Evolutionary conservation across 2,329 filamentous ascomycete genomes (phyloP).

Genomic region (Alternaria infectoria): DNA sequence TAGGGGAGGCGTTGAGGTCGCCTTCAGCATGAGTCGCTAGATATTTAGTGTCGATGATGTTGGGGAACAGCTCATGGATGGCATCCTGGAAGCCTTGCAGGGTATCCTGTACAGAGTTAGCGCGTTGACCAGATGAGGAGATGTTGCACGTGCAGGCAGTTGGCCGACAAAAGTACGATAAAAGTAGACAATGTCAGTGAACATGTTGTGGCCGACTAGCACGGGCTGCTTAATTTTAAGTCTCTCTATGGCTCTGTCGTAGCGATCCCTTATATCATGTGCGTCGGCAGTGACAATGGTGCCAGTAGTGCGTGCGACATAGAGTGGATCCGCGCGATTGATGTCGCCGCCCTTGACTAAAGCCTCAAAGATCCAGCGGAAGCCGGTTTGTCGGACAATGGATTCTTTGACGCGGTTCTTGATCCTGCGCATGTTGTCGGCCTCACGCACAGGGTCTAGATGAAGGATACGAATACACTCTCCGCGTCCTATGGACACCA

Average conservation of each 20-base stretch:
- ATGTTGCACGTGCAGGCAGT: conserved; percentile 52
- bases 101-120: conserved; percentile 33
- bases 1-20: conserved; percentile 57
- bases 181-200: conserved; percentile 69
- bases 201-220: conserved; percentile 69
- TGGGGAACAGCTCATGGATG: conserved; percentile 62
- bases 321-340: conserved; percentile 42
- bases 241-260: conserved; percentile 49
- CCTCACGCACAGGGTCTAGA: conserved; percentile 53
- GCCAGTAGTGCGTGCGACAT: conserved; percentile 47
- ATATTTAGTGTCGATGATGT: conserved; percentile 68
- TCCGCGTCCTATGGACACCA: conserved; percentile 51
- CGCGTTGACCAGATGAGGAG: neutral
- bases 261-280: conserved; percentile 45
- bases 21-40: conserved; percentile 64
- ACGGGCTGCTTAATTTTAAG: conserved; percentile 57
- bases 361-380: conserved; percentile 59
- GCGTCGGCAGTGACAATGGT: conserved; percentile 44
- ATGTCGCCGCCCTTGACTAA: conserved; percentile 49
- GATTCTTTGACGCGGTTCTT: conserved; percentile 50
- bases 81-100: conserved; percentile 60
- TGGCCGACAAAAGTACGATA: conserved; percentile 67
- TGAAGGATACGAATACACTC: conserved; percentile 53
- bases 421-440: conserved; percentile 45
- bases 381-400: conserved; percentile 55